A percentile compares a stretch with the other conserved stretches of the same genome.
These are phyloP conservation scores for Wilhelminamyces savonicus DNA, from an alignment of 805 yeast genomes.

Conservation along the genomic window DNA sequence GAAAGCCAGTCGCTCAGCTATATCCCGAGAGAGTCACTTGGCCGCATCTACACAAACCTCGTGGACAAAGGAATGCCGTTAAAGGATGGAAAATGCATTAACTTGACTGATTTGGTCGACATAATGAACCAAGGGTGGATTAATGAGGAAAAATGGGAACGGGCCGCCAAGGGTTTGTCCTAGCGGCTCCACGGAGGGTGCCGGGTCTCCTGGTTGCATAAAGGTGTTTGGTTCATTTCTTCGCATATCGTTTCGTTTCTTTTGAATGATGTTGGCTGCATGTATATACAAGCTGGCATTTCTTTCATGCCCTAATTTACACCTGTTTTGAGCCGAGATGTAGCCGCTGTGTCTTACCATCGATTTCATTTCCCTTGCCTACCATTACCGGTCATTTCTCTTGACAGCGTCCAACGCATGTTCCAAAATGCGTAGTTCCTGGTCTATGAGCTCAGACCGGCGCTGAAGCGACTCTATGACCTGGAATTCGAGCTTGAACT, in stretches of 20 bases:
- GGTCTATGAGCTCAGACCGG: constrained; percentile 65
- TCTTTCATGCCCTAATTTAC: constrained; percentile 1
- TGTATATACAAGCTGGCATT: neutral
- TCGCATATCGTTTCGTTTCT: neutral
- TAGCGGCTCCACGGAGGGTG: too few relatives aligned
- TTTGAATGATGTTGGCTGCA: neutral
- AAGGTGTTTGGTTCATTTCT: neutral
- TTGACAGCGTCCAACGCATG: constrained; percentile 30
- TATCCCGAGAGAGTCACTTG: constrained; percentile 46
- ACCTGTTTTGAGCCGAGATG: too few relatives aligned
- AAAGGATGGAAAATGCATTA: constrained; percentile 54
- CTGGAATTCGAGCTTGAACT: too few relatives aligned
- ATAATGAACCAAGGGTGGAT: constrained; percentile 84
- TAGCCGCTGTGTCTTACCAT: neutral
- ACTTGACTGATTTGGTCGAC: constrained; percentile 63
- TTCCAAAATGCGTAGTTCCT: constrained; percentile 67
- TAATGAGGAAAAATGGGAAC: constrained; percentile 68
- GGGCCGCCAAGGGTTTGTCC: constrained; percentile 37
- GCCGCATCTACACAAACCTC: constrained; percentile 59
- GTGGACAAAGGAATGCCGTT: constrained; percentile 66
- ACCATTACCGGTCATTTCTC: constrained; percentile 1
- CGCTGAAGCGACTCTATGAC: too few relatives aligned
- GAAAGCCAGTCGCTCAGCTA: constrained; percentile 18
- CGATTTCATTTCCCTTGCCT: neutral
- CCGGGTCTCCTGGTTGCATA: neutral